These are phyloP conservation scores for Coniochaeta sp. DNA, from an alignment of 2,329 filamentous ascomycete species.

Conservation along the genomic window DNA sequence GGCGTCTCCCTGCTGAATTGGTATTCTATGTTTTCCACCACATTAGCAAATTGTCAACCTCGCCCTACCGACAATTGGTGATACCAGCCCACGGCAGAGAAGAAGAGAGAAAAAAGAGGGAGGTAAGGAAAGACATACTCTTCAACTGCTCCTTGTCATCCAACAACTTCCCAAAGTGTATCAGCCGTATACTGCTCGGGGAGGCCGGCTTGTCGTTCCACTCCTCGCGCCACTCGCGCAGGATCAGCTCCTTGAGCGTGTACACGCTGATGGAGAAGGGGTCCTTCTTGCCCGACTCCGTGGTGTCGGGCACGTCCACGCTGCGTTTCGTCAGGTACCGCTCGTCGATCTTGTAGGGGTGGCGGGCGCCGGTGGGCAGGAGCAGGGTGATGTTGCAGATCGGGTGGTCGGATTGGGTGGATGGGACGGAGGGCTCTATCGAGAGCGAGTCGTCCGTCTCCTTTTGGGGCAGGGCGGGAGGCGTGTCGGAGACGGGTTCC, in stretches of 20 bases:
- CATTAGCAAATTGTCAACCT: background rate
- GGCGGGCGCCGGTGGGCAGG: constrained; percentile 70
- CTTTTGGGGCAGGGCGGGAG: background rate
- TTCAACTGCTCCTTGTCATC: constrained; percentile 81
- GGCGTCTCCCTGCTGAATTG: constrained; percentile 66
- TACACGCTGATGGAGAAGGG: constrained; percentile 89
- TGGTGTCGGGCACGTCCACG: constrained; percentile 64
- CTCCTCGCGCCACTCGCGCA: constrained; percentile 85
- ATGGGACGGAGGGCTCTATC: constrained; percentile 20
- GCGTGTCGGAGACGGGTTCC: background rate
- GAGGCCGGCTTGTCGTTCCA: constrained; percentile 84
- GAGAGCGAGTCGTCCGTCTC: constrained; percentile 21
- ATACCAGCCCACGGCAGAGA: no score
- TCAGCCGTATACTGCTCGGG: constrained; percentile 82
- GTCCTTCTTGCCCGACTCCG: constrained; percentile 54
- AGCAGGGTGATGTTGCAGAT: constrained; percentile 74
- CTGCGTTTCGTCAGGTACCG: constrained; percentile 77
- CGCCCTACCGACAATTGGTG: no score
- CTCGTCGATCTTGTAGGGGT: constrained; percentile 85
- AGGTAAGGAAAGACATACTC: constrained; percentile 47
- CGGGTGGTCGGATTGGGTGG: constrained; percentile 21
- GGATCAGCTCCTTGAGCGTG: constrained; percentile 87
- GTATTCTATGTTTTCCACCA: constrained; percentile 52
- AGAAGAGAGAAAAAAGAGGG: background rate
- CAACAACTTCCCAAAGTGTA: constrained; percentile 83